Conservation (phyloP, 371 early-diverging fungal species). For the Mucor ambiguus region DNA sequence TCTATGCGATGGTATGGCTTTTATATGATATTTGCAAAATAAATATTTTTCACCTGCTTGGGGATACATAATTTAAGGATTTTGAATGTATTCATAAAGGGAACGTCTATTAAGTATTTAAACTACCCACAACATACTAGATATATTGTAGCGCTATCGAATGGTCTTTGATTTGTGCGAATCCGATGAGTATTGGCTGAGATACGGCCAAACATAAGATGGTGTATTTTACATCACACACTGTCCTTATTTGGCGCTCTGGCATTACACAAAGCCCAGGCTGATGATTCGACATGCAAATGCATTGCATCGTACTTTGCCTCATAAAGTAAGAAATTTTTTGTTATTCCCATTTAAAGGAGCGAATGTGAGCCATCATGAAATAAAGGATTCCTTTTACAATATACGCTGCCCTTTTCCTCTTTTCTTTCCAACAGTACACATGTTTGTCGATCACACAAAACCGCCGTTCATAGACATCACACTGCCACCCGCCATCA, state of each 20-base stretch:
- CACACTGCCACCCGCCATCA: slow-evolving; percentile 25
- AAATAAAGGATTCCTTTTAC: not conserved
- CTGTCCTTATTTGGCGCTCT: not conserved
- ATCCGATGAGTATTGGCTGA: no score
- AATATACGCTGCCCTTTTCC: not conserved
- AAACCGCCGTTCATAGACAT: slow-evolving; percentile 26
- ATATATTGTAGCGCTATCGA: no score
- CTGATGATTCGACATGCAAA: not conserved
- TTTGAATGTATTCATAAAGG: no score
- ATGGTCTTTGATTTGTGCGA: no score
- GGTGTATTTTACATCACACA: no score
- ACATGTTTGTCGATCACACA: slow-evolving; percentile 14
- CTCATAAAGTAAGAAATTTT: not conserved
- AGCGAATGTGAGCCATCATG: not conserved
- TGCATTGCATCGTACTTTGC: not conserved
- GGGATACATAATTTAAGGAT: no score
- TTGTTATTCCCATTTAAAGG: not conserved
- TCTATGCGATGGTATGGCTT: no score
- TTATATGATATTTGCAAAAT: no score
- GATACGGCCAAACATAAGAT: no score
- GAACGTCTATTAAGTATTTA: no score
- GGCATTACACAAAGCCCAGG: not conserved
- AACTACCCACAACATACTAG: no score
- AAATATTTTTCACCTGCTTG: no score
- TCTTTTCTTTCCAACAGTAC: not conserved